Conservation (phyloP, 2,329 filamentous ascomycete genomes). For the Hypoxylon sp. region DNA sequence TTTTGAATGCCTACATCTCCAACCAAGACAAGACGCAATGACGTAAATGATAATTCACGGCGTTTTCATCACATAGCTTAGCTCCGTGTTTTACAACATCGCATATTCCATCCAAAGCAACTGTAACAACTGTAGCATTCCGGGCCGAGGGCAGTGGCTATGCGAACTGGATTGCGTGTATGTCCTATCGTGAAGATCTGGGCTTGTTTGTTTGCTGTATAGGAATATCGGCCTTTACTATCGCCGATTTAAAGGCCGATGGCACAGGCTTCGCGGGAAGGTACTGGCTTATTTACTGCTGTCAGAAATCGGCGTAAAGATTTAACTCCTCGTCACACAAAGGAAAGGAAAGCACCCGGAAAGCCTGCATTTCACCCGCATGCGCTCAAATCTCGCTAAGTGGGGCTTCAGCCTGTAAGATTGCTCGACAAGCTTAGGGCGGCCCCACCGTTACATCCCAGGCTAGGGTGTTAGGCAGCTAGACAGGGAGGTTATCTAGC, state of each 20-base stretch:
- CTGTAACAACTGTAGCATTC: background rate
- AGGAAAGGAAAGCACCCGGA: background rate
- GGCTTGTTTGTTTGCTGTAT: background rate
- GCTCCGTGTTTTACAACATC: conserved; percentile 1
- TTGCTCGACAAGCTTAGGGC: background rate
- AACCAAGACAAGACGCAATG: background rate
- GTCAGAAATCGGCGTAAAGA: conserved; percentile 2
- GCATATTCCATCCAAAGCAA: background rate
- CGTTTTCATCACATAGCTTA: background rate
- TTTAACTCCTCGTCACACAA: conserved; percentile 1
- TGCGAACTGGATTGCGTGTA: background rate
- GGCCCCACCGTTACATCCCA: background rate
- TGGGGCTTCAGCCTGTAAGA: conserved; percentile 1
- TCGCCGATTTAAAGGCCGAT: conserved; percentile 5
- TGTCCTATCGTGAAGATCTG: background rate
- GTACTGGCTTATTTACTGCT: background rate
- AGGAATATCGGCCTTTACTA: conserved; percentile 1
- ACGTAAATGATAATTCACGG: background rate
- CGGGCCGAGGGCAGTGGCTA: background rate
- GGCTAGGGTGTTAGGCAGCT: background rate
- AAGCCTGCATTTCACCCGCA: background rate
- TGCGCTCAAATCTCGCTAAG: background rate
- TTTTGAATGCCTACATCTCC: background rate
- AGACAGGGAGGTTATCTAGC: conserved; percentile 4
- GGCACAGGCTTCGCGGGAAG: background rate